Base-by-base conservation (phyloP, 306 rosid species). In the Quercus glauca region DNA sequence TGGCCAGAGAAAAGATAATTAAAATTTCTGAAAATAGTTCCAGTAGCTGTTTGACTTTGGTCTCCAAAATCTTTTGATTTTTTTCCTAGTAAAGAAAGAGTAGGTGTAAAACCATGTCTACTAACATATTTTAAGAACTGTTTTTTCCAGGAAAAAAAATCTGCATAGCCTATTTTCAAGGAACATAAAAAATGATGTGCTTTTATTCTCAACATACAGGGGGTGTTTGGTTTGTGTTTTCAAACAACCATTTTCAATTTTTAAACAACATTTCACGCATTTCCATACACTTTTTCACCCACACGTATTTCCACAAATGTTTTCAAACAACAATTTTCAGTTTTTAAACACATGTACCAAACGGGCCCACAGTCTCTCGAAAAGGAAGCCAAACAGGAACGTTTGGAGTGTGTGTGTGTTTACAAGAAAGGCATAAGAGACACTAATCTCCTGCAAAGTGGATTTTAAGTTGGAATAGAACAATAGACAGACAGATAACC, bases 1-100 rank as follows among this genome's bases (percentile, higher is more conserved):
- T 95, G 90, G 75, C 68, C 84, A 74, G 64, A 73, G 56, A 69
- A 81, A 26, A 58, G 5, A 79, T 53, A 75, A 11, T 43, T 33
- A 78, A 74, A 69, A 77, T 21, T 78, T 53, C 76, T 76, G 58
- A 73, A 77, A 69, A 52, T 74, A 51, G 2, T 71, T 64, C 57
- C 64, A 49, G 80, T 18, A 76, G 6, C n/a, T 67, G 67, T 79
- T 71, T 73, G 71, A 23, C 17, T 49, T 64, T 17, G 45, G 17
- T 64, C 70, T 31, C 21, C 11, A 31, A 31, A 64, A 64, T 26
- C 33, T 23, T 10, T 12, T 8, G 11, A 21, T 28, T 23, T 3
- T 60, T 60, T 6, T 61, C 17, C 13, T 2, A 26, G 41, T 14
- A 13, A 13, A 13, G 20, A 61, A 61, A 61, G 35, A 61, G 69